Evolutionary conservation across 495 filamentous ascomycete species (phyloP).

Genomic region (Bryoglossum gracile): DNA sequence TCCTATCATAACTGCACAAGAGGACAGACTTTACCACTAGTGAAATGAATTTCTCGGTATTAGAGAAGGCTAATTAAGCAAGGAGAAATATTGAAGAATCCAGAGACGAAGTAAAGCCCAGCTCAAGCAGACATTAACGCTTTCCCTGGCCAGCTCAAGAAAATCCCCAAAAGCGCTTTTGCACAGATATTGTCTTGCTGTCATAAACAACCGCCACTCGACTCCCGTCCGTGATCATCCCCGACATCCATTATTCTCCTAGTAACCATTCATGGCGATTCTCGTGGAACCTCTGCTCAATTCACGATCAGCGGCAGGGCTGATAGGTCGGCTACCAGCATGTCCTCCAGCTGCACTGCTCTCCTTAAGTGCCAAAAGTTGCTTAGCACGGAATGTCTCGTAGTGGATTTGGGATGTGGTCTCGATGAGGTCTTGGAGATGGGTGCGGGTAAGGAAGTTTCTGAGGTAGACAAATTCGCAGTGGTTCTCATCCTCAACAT

Average conservation of each 20-base stretch:
- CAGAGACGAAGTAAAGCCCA: slow-evolving; percentile 24
- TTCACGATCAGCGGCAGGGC: slow-evolving; percentile 86
- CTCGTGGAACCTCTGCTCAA: slow-evolving; percentile 93
- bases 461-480: slow-evolving; percentile 98
- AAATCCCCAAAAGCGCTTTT: slow-evolving; percentile 26
- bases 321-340: slow-evolving; percentile 83
- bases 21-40: slow-evolving; percentile 15
- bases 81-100: slow-evolving; percentile 23
- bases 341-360: slow-evolving; percentile 78
- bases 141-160: slow-evolving; percentile 23
- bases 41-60: slow-evolving; percentile 27
- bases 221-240: slow-evolving; percentile 1
- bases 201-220: slow-evolving; percentile 21
- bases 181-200: slow-evolving; percentile 22
- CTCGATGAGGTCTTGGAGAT: slow-evolving; percentile 96
- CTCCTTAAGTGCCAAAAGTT: slow-evolving; percentile 95
- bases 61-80: slow-evolving; percentile 29
- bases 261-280: slow-evolving; percentile 98
- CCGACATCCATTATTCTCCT: slow-evolving; percentile 29
- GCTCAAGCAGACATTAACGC: slow-evolving; percentile 20
- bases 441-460: slow-evolving; percentile 95
- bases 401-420: slow-evolving; percentile 99
- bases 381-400: slow-evolving; percentile 99
- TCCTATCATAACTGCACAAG: slow-evolving; percentile 10
- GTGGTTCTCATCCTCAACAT: slow-evolving; percentile 98